A percentile compares a stretch with the other conserved stretches of the same genome.
phyloP scores from a whole-genome alignment of 1,284 basidiomycete species.

The Ceratobasidium papillatum region DNA sequence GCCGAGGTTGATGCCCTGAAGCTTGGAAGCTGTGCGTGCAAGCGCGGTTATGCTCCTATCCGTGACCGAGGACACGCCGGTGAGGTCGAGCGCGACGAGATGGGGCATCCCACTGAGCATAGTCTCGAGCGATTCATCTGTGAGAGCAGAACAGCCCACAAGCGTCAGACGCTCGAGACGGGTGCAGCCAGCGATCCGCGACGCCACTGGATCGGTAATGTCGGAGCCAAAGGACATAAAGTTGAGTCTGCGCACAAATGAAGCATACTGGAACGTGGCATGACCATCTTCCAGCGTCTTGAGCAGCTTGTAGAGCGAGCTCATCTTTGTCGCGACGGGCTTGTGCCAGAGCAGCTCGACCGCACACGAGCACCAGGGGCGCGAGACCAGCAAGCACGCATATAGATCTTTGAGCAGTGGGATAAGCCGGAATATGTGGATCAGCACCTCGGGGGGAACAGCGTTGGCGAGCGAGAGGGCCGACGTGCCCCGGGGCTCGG shows the following conservation, averaged over 20 bases:
- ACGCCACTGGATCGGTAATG: conserved; percentile 82
- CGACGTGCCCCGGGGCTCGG: conserved; percentile 19
- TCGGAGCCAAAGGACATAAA: conserved; percentile 78
- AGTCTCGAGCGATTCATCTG: conserved; percentile 70
- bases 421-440: conserved; percentile 91
- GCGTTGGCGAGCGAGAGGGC: conserved; percentile 47
- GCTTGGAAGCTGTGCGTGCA: conserved; percentile 72
- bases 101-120: conserved; percentile 78
- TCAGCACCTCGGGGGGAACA: conserved; percentile 89
- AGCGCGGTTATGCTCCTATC: conserved; percentile 77
- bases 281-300: conserved; percentile 65
- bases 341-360: conserved; percentile 97
- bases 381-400: conserved; percentile 81
- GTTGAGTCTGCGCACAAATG: conserved; percentile 91
- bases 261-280: conserved; percentile 87
- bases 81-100: conserved; percentile 90
- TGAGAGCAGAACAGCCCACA: conserved; percentile 80
- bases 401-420: conserved; percentile 78
- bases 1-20: conserved; percentile 93
- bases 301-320: conserved; percentile 82
- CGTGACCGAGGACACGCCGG: conserved; percentile 72
- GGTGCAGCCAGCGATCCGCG: conserved; percentile 77
- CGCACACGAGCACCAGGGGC: conserved; percentile 94
- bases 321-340: conserved; percentile 76
- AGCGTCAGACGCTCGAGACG: conserved; percentile 92